These are phyloP conservation scores for Irpex rosettiformis DNA, from an alignment of 1,284 basidiomycete genomes.

Conservation along the genomic window DNA sequence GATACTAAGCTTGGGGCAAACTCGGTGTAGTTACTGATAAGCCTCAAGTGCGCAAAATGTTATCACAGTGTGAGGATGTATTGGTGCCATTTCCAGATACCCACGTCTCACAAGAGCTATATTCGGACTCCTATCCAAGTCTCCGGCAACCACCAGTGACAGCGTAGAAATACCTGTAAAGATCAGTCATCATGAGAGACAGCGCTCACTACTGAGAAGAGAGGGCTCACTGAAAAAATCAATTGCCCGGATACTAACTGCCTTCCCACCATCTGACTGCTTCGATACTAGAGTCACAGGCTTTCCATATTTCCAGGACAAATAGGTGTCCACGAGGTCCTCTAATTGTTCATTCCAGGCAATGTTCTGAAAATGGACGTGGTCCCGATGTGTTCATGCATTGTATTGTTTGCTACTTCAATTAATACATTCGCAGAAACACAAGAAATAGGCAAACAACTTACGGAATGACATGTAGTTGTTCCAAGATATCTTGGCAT, in stretches of 20 bases:
- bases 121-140: constrained; percentile 4
- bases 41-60: constrained; percentile 17
- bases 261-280: neutral
- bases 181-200: neutral
- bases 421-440: neutral
- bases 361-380: neutral
- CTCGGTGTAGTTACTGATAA: constrained; percentile 22
- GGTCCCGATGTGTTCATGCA: neutral
- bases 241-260: neutral
- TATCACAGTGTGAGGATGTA: constrained; percentile 16
- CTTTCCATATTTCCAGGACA: neutral
- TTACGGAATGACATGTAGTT: neutral
- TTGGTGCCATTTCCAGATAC: constrained; percentile 18
- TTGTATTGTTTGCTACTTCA: neutral
- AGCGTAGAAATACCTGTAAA: neutral
- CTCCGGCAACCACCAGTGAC: neutral
- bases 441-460: neutral
- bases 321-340: constrained; percentile 3
- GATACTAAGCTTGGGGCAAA: constrained; percentile 22
- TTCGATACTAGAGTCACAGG: neutral
- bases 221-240: constrained; percentile 6
- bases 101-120: constrained; percentile 9
- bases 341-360: constrained; percentile 8
- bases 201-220: neutral
- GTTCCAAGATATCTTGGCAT: neutral